Evolutionary conservation across 345 rosid genomes (phyloP), one percentile per base, ranked within the genome.

Genomic region (Carallia pectinifolia): DNA sequence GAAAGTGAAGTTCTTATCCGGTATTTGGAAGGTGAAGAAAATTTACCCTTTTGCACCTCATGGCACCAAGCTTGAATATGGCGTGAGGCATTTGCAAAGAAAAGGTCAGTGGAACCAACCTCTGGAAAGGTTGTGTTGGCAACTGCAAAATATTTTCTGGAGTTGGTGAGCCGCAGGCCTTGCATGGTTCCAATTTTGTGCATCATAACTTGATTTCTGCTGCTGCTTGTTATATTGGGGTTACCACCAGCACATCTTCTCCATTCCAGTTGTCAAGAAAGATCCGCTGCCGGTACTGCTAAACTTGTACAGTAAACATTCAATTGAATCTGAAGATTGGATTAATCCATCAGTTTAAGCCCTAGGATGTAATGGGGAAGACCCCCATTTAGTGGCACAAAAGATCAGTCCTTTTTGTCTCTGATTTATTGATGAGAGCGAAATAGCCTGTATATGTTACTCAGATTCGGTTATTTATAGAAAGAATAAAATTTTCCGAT

Each of bases 381-480:
- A 34, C 44, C 62, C 74, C 50, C 67, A 55, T 54, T 62, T 38
- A 74, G 79, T 40, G 31, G 44, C 67, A 77, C 79, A 72, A 71
- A 62, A 56, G 50, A 19, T 68, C 58, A 30, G 37, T 61, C 70
- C 48, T 44, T 58, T 67, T 53, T 63, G 74, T 71, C 71, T 70
- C 65, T 68, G 74, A 33, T 66, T 82, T 81, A 40, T 68, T 64
- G 71, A 71, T 7, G 77, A 73, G 81, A 78, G 68, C 79, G 12
- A 60, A 61, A 61, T 78, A 56, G 62, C 72, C 62, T 82, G 88
- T 85, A 82, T 59, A 78, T 82, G 75, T 58, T 23, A 65, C 70
- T 34, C 67, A 55, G 68, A 71, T 66, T 71, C 72, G 40, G 77
- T 60, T 76, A 72, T 69, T 65, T 69, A 82, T 64, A 72, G 64